Base-by-base conservation (phyloP, 768 basidiomycete species). In the Artomyces pyxidatus region DNA sequence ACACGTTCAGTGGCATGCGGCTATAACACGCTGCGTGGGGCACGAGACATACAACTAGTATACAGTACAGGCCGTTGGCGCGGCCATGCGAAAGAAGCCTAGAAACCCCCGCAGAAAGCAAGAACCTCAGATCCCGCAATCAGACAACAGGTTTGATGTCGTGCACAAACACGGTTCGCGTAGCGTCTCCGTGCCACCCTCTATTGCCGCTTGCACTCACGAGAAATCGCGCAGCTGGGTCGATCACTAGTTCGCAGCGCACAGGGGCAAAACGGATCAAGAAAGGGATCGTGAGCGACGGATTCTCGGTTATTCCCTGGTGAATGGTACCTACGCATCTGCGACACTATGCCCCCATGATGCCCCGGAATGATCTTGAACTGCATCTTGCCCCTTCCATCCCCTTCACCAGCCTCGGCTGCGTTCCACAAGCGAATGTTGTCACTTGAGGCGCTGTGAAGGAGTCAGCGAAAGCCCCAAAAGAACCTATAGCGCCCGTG, bases 351-450 rank as follows among this genome's bases (percentile, higher is more conserved):
- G 8, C 94, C 95, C 30, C 94, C 93, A 67, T 96, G 90, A 68
- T 96, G 95, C 0, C 94, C 95, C 10, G 92, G 85, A 30, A 97
- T 87, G 52, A 97, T 93, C 70, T 91, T 93, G 74, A 95, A 97
- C 47, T 83, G 89, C 16, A 85, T 83, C 7, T 83, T 81, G 47
- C 79, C 78, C 42, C 64, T 74, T 16, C 73, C 72, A 54, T 92
- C 89, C 11, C 70, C 63, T 59, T 86, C 83, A 30, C 75, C 78
- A 23, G 81, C 81, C 49, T 91, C 88, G 11, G 82, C 78, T 11
- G 88, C 85, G 57, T 97, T 92, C 94, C 94, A 97, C 32, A 97
- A 66, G 11, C 95, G 78, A 53, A 98, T 78, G 61, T 95, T 95
- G 68, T 98, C 95, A 43, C 84, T 75, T 8, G 92, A 95, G 9